Conservation (phyloP, 768 basidiomycete species). For the Daedalea quercina region DNA sequence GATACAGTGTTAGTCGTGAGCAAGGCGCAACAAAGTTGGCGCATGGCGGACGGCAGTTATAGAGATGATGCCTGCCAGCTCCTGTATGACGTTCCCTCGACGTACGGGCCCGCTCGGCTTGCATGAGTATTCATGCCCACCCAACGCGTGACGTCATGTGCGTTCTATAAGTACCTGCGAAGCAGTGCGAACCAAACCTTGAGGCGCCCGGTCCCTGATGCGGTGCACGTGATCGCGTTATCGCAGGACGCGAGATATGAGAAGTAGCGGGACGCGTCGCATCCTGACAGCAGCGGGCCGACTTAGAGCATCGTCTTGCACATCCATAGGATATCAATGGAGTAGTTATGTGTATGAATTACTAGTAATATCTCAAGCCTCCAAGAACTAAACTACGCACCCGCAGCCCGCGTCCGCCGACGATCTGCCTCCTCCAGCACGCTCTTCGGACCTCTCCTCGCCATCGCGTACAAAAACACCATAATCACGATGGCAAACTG, state of each 20-base stretch:
- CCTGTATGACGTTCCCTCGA: neutral
- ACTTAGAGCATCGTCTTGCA: too few species aligned
- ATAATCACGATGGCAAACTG: conserved; percentile 71
- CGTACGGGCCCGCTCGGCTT: neutral
- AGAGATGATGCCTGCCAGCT: too few species aligned
- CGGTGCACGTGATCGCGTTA: neutral
- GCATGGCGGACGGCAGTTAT: too few species aligned
- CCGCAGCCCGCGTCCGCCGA: conserved; percentile 1
- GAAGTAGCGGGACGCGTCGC: neutral
- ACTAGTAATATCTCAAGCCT: too few species aligned
- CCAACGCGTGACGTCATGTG: neutral
- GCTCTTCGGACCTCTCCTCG: conserved; percentile 65
- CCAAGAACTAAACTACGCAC: neutral
- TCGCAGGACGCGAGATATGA: neutral
- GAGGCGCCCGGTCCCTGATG: neutral
- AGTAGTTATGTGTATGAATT: too few species aligned
- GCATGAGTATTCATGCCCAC: neutral
- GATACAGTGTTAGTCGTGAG: too few species aligned
- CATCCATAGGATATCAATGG: too few species aligned
- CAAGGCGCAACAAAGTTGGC: too few species aligned
- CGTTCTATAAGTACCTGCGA: neutral
- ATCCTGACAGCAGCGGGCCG: too few species aligned
- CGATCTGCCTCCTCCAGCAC: conserved; percentile 45
- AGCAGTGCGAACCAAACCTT: neutral
- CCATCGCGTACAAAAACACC: conserved; percentile 79